Percentiles rank a stretch among this genome's conserved stretches.
phyloP scores from a whole-genome alignment of 2,329 filamentous ascomycete genomes.

The Ascosphaera apis region DNA sequence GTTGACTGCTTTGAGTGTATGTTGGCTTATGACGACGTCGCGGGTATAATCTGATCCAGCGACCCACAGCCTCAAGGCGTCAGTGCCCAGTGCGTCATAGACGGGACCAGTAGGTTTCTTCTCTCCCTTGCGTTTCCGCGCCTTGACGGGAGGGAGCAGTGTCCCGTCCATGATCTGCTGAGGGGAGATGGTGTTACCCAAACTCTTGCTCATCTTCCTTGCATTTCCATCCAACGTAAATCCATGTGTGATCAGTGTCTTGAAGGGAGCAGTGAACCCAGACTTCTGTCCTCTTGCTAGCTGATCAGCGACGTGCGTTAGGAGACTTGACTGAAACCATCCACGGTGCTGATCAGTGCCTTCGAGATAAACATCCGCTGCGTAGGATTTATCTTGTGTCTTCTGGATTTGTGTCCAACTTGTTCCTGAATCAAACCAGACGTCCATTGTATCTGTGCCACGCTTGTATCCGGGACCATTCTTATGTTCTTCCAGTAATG shows the following conservation, averaged over 20 bases:
- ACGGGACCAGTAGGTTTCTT: conserved; percentile 15
- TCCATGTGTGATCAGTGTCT: conserved; percentile 77
- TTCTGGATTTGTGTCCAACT: conserved; percentile 48
- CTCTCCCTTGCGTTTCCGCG: conserved; percentile 33
- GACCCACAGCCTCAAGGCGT: conserved; percentile 75
- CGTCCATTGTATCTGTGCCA: conserved; percentile 92
- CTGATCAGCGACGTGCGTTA: conserved; percentile 53
- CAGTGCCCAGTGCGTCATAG: conserved; percentile 57
- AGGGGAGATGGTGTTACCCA: conserved; percentile 71
- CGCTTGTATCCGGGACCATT: conserved; percentile 35
- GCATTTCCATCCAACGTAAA: conserved; percentile 76
- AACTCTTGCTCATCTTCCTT: conserved; percentile 97
- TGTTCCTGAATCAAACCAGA: conserved; percentile 97
- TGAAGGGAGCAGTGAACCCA: conserved; percentile 44
- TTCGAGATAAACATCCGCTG: conserved; percentile 75
- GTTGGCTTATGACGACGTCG: conserved; percentile 62
- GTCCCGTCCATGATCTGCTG: conserved; percentile 66
- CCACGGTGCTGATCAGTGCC: conserved; percentile 90
- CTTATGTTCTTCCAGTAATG: conserved; percentile 26
- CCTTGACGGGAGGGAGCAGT: conserved; percentile 46
- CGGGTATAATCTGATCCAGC: conserved; percentile 78
- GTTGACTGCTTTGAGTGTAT: conserved; percentile 55
- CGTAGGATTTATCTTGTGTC: conserved; percentile 11
- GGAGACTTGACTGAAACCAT: conserved; percentile 92
- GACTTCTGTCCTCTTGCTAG: conserved; percentile 14